Percentiles rank a stretch among this genome's conserved stretches.
Conservation (phyloP, 2,329 filamentous ascomycete genomes). For the Ascochyta clinopodiicola region DNA sequence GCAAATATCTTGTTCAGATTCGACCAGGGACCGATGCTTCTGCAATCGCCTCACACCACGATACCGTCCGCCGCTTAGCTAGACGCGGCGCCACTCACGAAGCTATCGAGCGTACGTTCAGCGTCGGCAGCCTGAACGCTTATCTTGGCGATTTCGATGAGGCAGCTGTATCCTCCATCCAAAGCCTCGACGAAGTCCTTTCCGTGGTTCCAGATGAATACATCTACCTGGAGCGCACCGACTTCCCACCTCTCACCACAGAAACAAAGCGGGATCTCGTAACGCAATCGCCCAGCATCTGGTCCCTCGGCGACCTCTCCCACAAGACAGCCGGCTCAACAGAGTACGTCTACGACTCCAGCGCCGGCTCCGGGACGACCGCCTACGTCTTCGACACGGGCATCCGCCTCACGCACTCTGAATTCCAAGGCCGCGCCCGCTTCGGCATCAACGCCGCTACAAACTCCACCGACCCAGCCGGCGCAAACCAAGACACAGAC, state of each 20-base stretch:
- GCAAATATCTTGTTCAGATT: conserved; percentile 51
- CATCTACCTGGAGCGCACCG: conserved; percentile 5
- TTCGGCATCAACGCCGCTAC: conserved; percentile 17
- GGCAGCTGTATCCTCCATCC: conserved; percentile 42
- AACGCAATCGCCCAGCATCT: conserved; percentile 13
- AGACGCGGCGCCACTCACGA: conserved; percentile 10
- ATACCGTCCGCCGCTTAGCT: conserved; percentile 19
- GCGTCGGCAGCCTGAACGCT: conserved; percentile 26
- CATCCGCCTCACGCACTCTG: conserved; percentile 58
- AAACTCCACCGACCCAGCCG: conserved; percentile 8
- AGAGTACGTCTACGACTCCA: conserved; percentile 17
- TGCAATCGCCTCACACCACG: conserved; percentile 18
- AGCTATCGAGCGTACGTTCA: conserved; percentile 20
- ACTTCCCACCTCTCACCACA: background rate
- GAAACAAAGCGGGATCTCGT: background rate
- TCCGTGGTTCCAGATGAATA: conserved; percentile 8
- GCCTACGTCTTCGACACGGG: conserved; percentile 70
- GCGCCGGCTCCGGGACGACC: conserved; percentile 39
- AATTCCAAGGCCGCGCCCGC: conserved; percentile 23
- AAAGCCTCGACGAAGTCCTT: conserved; percentile 2
- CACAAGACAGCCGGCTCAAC: conserved; percentile 5
- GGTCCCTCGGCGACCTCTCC: conserved; percentile 24
- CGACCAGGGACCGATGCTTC: conserved; percentile 32
- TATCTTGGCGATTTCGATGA: conserved; percentile 56
- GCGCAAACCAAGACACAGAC: background rate